phyloP scores from a whole-genome alignment of 2,329 filamentous ascomycete species.

The Moelleriella libera region DNA sequence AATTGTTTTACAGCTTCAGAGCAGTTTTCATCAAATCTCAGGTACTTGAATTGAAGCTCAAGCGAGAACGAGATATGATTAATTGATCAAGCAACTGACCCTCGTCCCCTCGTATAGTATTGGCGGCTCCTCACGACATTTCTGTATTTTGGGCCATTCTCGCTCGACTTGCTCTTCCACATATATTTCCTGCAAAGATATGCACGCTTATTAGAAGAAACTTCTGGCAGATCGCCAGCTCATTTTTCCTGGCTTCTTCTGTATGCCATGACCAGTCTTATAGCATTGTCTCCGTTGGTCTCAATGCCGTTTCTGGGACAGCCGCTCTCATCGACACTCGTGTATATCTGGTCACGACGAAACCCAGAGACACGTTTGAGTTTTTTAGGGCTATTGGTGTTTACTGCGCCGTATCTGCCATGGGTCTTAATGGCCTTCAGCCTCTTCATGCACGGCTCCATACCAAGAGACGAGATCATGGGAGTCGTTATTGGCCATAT shows the following conservation, averaged over 20 bases:
- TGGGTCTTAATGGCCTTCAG: conserved; percentile 94
- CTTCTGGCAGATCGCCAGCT: conserved; percentile 78
- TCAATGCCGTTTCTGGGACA: conserved; percentile 92
- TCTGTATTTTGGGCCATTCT: conserved; percentile 91
- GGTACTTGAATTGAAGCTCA: conserved; percentile 33
- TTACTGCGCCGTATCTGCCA: conserved; percentile 85
- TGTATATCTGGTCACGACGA: conserved; percentile 94
- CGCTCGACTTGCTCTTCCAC: conserved; percentile 88
- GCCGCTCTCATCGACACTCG: conserved; percentile 78
- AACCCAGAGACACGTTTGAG: conserved; percentile 87
- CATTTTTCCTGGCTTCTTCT: conserved; percentile 91
- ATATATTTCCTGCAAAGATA: conserved; percentile 98
- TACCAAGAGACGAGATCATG: conserved; percentile 93
- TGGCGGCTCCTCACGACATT: conserved; percentile 96
- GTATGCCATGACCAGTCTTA: conserved; percentile 68
- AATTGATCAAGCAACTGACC: too few relatives aligned
- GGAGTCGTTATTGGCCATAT: conserved; percentile 90
- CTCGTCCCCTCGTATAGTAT: conserved; percentile 45
- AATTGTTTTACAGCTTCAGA: conserved; percentile 92
- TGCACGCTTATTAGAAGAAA: conserved; percentile 86
- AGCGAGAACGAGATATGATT: too few relatives aligned
- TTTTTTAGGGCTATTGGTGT: conserved; percentile 77
- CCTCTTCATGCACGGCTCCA: conserved; percentile 72
- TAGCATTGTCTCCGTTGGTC: conserved; percentile 72
- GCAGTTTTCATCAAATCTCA: conserved; percentile 86